These are phyloP conservation scores for Dactylellina cionopaga DNA, from an alignment of 2,329 filamentous ascomycete species.

Conservation along the genomic window DNA sequence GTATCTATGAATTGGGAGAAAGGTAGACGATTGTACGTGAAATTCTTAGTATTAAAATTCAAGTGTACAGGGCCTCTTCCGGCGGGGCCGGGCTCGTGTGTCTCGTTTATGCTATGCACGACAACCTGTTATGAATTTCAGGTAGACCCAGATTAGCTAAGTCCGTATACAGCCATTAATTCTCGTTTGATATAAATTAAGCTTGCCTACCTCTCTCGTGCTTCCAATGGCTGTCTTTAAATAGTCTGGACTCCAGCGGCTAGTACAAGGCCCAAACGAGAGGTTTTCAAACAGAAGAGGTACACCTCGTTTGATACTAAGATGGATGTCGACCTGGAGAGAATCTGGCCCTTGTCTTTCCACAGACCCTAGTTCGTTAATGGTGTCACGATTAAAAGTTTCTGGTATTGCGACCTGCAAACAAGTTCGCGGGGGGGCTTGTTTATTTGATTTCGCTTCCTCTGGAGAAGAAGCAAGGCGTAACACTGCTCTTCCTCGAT, in stretches of 20 bases:
- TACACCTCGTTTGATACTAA: constrained; percentile 18
- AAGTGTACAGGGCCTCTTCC: constrained; percentile 66
- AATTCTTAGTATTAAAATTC: constrained; percentile 86
- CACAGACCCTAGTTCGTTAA: background rate
- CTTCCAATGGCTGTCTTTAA: constrained; percentile 71
- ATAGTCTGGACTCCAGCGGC: constrained; percentile 75
- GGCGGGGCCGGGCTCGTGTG: constrained; percentile 54
- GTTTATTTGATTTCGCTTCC: constrained; percentile 1
- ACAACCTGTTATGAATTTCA: constrained; percentile 72
- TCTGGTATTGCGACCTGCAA: background rate
- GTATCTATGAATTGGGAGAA: constrained; percentile 75
- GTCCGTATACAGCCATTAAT: background rate
- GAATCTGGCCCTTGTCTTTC: background rate
- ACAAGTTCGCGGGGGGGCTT: background rate
- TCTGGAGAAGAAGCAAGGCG: background rate
- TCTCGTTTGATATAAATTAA: background rate
- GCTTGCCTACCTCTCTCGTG: constrained; percentile 68
- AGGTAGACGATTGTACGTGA: constrained; percentile 74
- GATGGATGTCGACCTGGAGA: background rate
- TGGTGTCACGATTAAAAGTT: background rate
- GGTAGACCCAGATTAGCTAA: too few relatives aligned
- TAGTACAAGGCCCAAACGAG: constrained; percentile 73
- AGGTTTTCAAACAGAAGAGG: constrained; percentile 74
- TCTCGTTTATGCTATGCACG: constrained; percentile 72
- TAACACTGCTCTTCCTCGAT: constrained; percentile 65